Evolutionary conservation across 2,329 filamentous ascomycete genomes (phyloP), one percentile per base, ranked within the genome.

Genomic region (Orbilia ellipsospora): DNA sequence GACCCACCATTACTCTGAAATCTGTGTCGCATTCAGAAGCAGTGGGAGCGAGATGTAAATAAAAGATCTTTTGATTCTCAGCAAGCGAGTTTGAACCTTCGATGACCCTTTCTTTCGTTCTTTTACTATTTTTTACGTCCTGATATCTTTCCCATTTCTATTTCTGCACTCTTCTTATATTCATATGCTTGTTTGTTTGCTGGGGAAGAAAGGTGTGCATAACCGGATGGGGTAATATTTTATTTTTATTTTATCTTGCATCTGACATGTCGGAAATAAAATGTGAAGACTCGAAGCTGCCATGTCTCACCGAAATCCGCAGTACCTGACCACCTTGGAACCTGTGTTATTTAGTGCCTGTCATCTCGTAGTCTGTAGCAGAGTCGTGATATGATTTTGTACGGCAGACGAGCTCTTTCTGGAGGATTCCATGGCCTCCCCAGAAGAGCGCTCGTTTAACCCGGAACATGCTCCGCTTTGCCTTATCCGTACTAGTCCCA

Each of bases 1-100:
- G 73, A 98, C 95, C 26, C 94, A 99, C 82, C 92, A 97, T 81
- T 99, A 99, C 81, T 95, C 94, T 18, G 92, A 93, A 68, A 85
- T 99, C 42, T 99, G 95, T 82, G 94, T 94, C 18, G 93, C 93
- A 0, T 99, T 99, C 84, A 89, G 93, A 80, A 98, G 94, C 87
- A 96, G 90, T 80, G 95, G 95, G 2, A 96, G 91, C 26, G 94
- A 97, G 54, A 75, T 75, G 72, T 75, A 75, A 69, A 75, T 74
- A 63, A 44, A 31, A 36, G 13, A 10, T 51, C 26, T 63, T 60
- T 50, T 51, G 40, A 48, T 61, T 56, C 42, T 16, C 23, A 55
- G 48, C 48, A 50, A 55, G 65, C 44, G 16, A 64, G 28, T 15
- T 48, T 48, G 44, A 18, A 13, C 16, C 6, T 48, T 48, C 1